Base-by-base conservation (phyloP, 2,329 filamentous ascomycete species). In the Podosphaera xanthii region DNA sequence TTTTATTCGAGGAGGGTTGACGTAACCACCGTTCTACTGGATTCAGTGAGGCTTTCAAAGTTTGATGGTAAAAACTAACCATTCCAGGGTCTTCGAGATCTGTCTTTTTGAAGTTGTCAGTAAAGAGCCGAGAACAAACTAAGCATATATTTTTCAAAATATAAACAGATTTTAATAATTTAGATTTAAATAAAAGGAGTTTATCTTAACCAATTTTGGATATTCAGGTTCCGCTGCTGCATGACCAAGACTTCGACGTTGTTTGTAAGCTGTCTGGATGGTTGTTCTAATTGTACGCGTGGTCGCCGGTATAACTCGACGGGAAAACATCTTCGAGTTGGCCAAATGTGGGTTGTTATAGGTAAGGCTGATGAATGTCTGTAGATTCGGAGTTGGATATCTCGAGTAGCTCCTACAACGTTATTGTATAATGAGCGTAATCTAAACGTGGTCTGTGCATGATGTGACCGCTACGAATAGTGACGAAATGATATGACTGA, bases 1-100 rank as follows among this genome's bases (percentile, higher is more conserved):
- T 78, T 95, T 96, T 72, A 91, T 75, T 59, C 77, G 73, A 12
- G 82, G 81, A 60, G 87, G 86, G 73, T 90, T 88, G 69, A 86
- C 78, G 72, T 88, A 92, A 71, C 84, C 85, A 69, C 87, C 87
- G 72, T 90, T 94, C 86, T 90, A 12, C n/a, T 31, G 44, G 60
- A 38, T 49, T 40, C 33, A 52, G 53, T 55, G 34, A 61, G 36
- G 12, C 33, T 52, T 22, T 10, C 34, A 1, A 30, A 49, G 38
- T 49, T 22, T 52, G 31, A 10, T 33, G 22, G 30, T 9, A n/a
- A 40, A 7, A 10, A 53, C 78, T 71, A 66, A 84, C 82, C 81
- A 82, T 81, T 63, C 73, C 75, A 31, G 84, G 84, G 65, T 86
- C 82, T 68, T 84, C 77, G 58, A 78, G 75, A 36, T 84, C 80